Evolutionary conservation across 306 rosid species (phyloP).

Genomic region (Vicia faba): DNA sequence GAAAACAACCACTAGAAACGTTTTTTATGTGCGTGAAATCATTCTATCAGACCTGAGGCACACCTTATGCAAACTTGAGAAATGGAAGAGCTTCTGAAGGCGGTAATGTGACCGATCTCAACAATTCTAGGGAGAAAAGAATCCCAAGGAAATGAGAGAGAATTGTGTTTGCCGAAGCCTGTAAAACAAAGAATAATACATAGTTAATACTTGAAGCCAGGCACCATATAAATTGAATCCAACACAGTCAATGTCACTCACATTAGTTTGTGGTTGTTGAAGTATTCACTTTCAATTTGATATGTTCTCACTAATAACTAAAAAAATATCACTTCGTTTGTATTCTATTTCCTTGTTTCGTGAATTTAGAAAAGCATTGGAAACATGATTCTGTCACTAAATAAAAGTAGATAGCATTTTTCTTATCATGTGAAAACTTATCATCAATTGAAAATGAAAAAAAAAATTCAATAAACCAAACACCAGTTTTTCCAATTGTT

Average conservation of each 20-base stretch:
- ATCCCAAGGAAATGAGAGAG: conserved; percentile 97
- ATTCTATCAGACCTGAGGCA: conserved; percentile 5
- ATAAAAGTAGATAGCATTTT: background rate
- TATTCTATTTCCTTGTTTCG: background rate
- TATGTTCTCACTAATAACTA: background rate
- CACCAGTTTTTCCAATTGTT: conserved; percentile 1
- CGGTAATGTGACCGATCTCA: conserved; percentile 82
- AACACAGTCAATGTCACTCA: conserved; percentile 14
- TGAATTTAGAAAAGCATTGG: background rate
- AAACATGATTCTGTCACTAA: background rate
- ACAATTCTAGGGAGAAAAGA: conserved; percentile 79
- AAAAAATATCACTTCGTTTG: background rate
- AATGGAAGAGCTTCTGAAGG: conserved; percentile 58
- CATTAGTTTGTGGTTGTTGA: background rate
- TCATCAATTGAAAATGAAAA: background rate
- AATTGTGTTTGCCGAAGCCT: conserved; percentile 97
- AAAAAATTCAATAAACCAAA: no score
- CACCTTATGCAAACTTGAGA: conserved; percentile 62
- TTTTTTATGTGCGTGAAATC: conserved; percentile 4
- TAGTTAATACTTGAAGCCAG: conserved; percentile 17
- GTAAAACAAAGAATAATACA: conserved; percentile 21
- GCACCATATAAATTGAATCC: conserved; percentile 14
- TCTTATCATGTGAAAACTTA: background rate
- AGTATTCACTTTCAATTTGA: background rate
- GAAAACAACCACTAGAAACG: conserved; percentile 27